Evolutionary conservation across 257 asterid genomes (phyloP).

Genomic region (Nicotiana obtusifolia): DNA sequence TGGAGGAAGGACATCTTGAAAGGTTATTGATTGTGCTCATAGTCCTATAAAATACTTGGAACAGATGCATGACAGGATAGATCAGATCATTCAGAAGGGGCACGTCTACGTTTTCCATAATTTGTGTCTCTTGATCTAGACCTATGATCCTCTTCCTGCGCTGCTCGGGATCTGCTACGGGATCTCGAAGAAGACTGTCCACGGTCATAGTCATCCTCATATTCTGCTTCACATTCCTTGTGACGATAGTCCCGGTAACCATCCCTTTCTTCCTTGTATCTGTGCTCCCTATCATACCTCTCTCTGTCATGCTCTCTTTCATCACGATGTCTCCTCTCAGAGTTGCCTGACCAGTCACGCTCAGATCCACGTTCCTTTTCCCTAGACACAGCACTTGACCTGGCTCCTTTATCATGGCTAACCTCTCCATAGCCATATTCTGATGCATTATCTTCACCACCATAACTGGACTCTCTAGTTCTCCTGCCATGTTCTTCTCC

Average conservation of each 20-base stretch:
- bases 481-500: constrained; percentile 48
- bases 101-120: constrained; percentile 45
- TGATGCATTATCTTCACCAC: constrained; percentile 48
- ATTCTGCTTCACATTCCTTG: constrained; percentile 31
- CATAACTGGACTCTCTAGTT: constrained; percentile 53
- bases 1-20: constrained; percentile 16
- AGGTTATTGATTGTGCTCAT: constrained; percentile 4
- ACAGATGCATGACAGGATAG: background rate
- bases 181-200: constrained; percentile 49
- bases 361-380: constrained; percentile 45
- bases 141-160: constrained; percentile 38
- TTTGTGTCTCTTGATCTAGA: constrained; percentile 41
- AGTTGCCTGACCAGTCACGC: constrained; percentile 45
- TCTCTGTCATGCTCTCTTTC: constrained; percentile 39
- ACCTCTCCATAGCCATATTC: constrained; percentile 47
- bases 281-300: constrained; percentile 35
- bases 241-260: constrained; percentile 28
- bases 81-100: constrained; percentile 33
- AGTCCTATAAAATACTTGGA: constrained; percentile 6
- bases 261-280: constrained; percentile 40
- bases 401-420: constrained; percentile 39
- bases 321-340: constrained; percentile 46
- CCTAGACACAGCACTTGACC: constrained; percentile 37
- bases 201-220: constrained; percentile 34
- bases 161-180: constrained; percentile 41